Percentiles rank a stretch among this genome's conserved stretches.
phyloP scores from a whole-genome alignment of 2,329 filamentous ascomycete genomes.

The Fusarium liriodendri region DNA sequence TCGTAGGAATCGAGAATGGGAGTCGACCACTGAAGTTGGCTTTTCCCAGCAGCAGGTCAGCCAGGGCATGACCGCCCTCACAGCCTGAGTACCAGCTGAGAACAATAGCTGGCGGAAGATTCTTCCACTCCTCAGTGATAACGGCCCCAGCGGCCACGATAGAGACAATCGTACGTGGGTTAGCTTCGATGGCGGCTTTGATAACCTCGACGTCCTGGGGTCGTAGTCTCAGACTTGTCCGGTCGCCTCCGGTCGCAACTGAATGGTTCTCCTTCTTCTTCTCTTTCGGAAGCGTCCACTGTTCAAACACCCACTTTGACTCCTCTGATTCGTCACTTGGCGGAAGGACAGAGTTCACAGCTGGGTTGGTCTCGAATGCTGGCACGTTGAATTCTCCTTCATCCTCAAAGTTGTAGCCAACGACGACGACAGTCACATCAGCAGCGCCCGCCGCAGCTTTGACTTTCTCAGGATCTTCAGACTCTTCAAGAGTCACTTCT shows the following conservation, averaged over 20 bases:
- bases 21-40: conserved; percentile 20
- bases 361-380: conserved; percentile 12
- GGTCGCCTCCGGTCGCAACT: conserved; percentile 32
- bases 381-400: conserved; percentile 35
- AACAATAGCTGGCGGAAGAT: conserved; percentile 11
- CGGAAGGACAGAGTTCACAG: conserved; percentile 7
- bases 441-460: background rate
- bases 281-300: background rate
- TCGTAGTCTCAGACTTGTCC: conserved; percentile 16
- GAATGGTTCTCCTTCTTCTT: conserved; percentile 14
- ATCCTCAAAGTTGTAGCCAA: conserved; percentile 30
- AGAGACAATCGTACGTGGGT: conserved; percentile 17
- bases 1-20: conserved; percentile 31
- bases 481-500: conserved; percentile 13
- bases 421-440: conserved; percentile 29
- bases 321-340: background rate
- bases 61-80: conserved; percentile 32
- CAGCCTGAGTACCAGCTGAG: conserved; percentile 36
- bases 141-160: conserved; percentile 33
- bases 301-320: background rate
- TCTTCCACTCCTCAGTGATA: conserved; percentile 35
- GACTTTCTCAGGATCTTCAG: background rate
- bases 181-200: conserved; percentile 9
- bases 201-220: conserved; percentile 29
- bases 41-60: conserved; percentile 22